Percentiles rank a stretch among this genome's conserved stretches.
phyloP scores from a whole-genome alignment of 2,329 filamentous ascomycete genomes.

The Claviceps spartinae region DNA sequence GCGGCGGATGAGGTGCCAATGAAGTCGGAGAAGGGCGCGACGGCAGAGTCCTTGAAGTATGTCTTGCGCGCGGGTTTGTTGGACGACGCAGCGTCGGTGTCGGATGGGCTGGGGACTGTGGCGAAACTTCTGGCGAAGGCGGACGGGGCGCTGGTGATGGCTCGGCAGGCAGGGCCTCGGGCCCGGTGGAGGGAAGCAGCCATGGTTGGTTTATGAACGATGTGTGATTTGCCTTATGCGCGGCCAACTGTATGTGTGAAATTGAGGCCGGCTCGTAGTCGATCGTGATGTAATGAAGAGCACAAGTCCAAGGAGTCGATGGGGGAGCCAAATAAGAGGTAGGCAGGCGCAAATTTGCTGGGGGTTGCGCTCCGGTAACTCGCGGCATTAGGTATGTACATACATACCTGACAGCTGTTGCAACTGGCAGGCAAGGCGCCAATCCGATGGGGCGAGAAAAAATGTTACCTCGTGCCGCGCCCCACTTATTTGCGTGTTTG shows the following conservation, averaged over 20 bases:
- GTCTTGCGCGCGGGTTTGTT: slow-evolving; percentile 23
- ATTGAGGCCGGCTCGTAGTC: too few relatives aligned
- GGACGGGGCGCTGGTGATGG: slow-evolving; percentile 20
- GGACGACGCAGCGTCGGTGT: slow-evolving; percentile 11
- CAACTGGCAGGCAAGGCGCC: too few relatives aligned
- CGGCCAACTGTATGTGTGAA: neutral
- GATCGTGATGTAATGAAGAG: neutral
- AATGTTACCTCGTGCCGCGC: too few relatives aligned
- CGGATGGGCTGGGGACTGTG: slow-evolving; percentile 27
- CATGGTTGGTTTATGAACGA: slow-evolving; percentile 14
- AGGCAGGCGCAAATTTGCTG: too few relatives aligned
- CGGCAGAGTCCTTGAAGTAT: slow-evolving; percentile 46
- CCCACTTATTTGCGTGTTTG: too few relatives aligned
- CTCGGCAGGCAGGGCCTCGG: slow-evolving; percentile 28
- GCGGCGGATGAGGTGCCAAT: slow-evolving; percentile 27
- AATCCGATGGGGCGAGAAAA: too few relatives aligned
- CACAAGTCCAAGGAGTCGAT: too few relatives aligned
- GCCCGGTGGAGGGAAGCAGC: slow-evolving; percentile 28
- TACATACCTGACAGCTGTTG: too few relatives aligned
- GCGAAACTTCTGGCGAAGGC: slow-evolving; percentile 26
- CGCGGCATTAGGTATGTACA: too few relatives aligned
- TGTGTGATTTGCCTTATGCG: neutral
- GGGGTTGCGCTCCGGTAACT: too few relatives aligned
- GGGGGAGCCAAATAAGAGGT: too few relatives aligned
- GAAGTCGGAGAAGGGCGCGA: slow-evolving; percentile 47